A percentile compares a stretch with the other conserved stretches of the same genome.
These are phyloP conservation scores for Dactylella cylindrospora DNA, from an alignment of 2,329 filamentous ascomycete species.

Conservation along the genomic window DNA sequence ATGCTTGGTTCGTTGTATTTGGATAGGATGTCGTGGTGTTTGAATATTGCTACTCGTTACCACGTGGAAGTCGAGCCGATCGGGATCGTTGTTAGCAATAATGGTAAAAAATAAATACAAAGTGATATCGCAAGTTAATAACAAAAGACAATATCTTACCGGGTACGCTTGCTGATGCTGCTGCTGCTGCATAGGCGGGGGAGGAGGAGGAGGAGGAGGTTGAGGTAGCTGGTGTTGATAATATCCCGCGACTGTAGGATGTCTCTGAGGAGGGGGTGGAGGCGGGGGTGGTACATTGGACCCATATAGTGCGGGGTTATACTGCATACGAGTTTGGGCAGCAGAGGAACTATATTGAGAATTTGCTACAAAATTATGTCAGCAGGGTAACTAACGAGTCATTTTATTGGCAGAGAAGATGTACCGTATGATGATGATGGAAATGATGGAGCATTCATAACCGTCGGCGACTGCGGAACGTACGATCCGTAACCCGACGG, in stretches of 20 bases:
- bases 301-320: constrained; percentile 34
- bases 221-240: constrained; percentile 26
- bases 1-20: no score
- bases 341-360: constrained; percentile 34
- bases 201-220: constrained; percentile 22
- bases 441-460: constrained; percentile 27
- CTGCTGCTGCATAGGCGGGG: constrained; percentile 30
- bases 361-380: constrained; percentile 14
- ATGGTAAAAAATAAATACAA: constrained; percentile 1
- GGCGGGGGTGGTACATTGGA: constrained; percentile 35
- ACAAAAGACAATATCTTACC: constrained; percentile 5
- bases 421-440: constrained; percentile 27
- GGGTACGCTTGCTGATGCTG: constrained; percentile 33
- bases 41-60: constrained; percentile 14
- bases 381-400: no score
- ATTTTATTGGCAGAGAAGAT: not conserved
- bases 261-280: constrained; percentile 36
- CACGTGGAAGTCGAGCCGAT: not conserved
- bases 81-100: constrained; percentile 2
- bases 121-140: not conserved
- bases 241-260: constrained; percentile 27
- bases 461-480: constrained; percentile 38
- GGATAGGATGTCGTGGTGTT: constrained; percentile 1
- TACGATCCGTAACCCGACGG: constrained; percentile 28
- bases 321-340: constrained; percentile 23